These are phyloP conservation scores for Solanum hybrid DNA, from an alignment of 305 asterid species.

Conservation along the genomic window DNA sequence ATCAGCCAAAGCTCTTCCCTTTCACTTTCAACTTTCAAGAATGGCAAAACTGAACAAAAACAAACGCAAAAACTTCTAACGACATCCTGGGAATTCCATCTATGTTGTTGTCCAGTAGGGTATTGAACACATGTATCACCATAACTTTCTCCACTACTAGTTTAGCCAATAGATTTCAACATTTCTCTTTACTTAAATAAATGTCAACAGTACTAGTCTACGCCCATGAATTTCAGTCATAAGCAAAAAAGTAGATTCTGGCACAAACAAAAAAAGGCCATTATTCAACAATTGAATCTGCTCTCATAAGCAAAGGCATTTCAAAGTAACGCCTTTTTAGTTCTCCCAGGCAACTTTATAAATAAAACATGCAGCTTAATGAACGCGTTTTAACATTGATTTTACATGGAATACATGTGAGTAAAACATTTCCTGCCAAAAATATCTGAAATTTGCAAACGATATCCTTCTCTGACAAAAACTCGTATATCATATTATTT, in stretches of 20 bases:
- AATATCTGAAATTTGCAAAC: not conserved
- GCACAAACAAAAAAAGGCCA: not conserved
- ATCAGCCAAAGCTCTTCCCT: not conserved
- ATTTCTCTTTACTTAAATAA: not conserved
- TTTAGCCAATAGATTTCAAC: not conserved
- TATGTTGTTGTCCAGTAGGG: not conserved
- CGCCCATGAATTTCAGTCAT: not conserved
- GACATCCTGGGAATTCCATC: not conserved
- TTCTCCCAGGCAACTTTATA: not conserved
- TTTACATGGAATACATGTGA: not conserved
- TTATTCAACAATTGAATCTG: not conserved
- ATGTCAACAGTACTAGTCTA: not conserved
- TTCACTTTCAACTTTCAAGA: not conserved
- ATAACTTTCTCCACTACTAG: not conserved
- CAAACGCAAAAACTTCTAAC: not conserved
- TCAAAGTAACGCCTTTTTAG: not conserved
- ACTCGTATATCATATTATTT: not conserved
- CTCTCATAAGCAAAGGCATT: not conserved
- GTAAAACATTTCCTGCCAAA: not conserved
- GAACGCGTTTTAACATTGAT: not conserved
- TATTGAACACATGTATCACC: not conserved
- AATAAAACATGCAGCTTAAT: not conserved
- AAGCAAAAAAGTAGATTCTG: not conserved
- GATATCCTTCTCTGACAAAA: not conserved
- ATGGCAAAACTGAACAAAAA: not conserved